Evolutionary conservation across 306 rosid genomes (phyloP), one percentile per base, ranked within the genome.

Genomic region (Pyrus betulifolia): DNA sequence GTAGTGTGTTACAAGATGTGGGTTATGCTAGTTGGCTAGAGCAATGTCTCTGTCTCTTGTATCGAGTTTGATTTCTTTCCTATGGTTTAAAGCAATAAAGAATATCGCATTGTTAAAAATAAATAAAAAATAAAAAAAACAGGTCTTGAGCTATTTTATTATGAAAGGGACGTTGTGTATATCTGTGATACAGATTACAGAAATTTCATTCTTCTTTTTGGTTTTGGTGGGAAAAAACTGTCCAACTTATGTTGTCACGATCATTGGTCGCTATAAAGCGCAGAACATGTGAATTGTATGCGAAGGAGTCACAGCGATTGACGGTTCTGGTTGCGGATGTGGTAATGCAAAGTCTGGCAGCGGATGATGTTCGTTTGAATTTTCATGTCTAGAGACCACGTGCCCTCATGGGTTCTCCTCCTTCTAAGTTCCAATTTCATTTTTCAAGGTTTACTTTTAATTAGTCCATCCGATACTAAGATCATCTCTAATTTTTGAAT

Each of bases 21-120:
- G 0, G 0, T 38, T 38, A 38, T 0, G 42, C 0, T 0, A 35
- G 40, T 35, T 35, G 40, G 40, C 8, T 6, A 35, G 8, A 35
- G 0, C 8, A 38, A 38, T 38, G 10, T 38, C 2, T 6, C 0
- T 5, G 8, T 38, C 2, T 7, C 2, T 7, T 7, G 0, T 1
- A 38, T 38, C 9, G 42, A 38, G 42, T 6, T 38, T 7, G 42
- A 38, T 38, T 38, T 38, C 0, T 38, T 38, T 38, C 8, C 10
- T 0, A 7, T 38, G 42, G 42, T 38, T 38, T 6, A 7, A 38
- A 38, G 10, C 9, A 38, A 0, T 38, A 7, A 38, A 38, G 42
- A 38, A 38, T 38, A 7, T 38, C 42, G 42, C 7, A 35, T 35
- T 6, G 40, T 35, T 35, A 25, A 25, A 25, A 25, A 23, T 23